phyloP scores from a whole-genome alignment of 176 grass and related monocot species.

The Coix lacrymajobi region DNA sequence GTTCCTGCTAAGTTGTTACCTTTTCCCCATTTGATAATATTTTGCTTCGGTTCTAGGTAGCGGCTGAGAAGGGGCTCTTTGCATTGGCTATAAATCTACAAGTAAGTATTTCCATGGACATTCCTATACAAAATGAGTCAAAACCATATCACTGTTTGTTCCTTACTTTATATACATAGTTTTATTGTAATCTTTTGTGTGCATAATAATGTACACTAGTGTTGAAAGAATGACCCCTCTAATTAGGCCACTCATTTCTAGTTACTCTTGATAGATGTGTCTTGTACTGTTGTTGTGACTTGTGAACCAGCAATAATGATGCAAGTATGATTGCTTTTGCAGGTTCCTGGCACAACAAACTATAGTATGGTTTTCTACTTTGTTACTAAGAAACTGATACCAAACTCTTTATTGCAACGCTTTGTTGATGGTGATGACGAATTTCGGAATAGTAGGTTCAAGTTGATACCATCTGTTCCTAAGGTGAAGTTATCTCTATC shows the following conservation, averaged over 20 bases:
- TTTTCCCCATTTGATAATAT: conserved; percentile 14
- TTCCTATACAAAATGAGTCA: neutral
- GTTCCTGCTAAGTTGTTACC: conserved; percentile 16
- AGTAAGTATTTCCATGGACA: conserved; percentile 53
- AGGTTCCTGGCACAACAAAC: conserved; percentile 94
- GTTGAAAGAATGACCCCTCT: neutral
- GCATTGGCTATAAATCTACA: conserved; percentile 91
- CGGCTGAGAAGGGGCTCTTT: conserved; percentile 87
- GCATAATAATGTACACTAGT: neutral
- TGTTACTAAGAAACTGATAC: conserved; percentile 64
- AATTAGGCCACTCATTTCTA: neutral
- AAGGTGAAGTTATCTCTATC: conserved; percentile 45
- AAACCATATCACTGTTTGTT: neutral
- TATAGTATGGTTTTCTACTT: conserved; percentile 99
- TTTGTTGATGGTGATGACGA: conserved; percentile 98
- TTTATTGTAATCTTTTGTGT: neutral
- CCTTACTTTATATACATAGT: neutral
- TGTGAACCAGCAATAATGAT: neutral
- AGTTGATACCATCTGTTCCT: conserved; percentile 93
- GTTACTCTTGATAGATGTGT: neutral
- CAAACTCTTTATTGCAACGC: conserved; percentile 81
- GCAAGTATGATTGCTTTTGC: conserved; percentile 35
- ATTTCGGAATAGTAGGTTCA: conserved; percentile 97
- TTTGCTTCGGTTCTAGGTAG: conserved; percentile 66
- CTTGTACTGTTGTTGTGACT: neutral